Evolutionary conservation across 371 early-diverging fungal species (phyloP).

Genomic region (Mucor plumbeus): DNA sequence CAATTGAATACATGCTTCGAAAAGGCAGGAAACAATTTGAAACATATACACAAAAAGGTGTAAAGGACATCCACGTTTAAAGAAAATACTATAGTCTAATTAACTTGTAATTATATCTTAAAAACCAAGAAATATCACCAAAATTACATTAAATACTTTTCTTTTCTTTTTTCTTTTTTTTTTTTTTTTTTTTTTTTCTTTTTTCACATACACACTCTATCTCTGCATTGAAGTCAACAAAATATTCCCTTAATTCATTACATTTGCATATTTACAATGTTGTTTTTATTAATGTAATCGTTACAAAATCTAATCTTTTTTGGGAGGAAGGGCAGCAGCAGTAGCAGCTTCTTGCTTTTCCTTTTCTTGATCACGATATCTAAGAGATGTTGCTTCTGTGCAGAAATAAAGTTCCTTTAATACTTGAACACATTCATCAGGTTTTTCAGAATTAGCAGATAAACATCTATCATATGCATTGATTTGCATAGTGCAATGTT

Average conservation of each 20-base stretch:
- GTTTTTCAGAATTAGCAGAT: constrained; percentile 64
- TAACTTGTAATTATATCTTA: background rate
- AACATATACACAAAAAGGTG: constrained; percentile 59
- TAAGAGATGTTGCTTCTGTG: constrained; percentile 61
- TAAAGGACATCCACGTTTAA: constrained; percentile 63
- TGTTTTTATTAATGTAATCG: background rate
- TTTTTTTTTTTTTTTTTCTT: no score
- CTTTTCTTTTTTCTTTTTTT: no score
- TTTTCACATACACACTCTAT: no score
- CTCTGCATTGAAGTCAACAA: no score
- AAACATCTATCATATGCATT: constrained; percentile 73
- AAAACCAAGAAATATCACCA: no score
- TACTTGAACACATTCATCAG: constrained; percentile 67
- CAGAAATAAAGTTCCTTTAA: constrained; percentile 66
- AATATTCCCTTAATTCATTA: no score
- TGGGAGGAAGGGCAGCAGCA: background rate
- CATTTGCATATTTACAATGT: no score
- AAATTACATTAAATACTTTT: no score
- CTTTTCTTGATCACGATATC: constrained; percentile 40
- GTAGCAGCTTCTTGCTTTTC: constrained; percentile 12
- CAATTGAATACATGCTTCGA: constrained; percentile 69
- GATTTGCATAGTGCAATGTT: constrained; percentile 72
- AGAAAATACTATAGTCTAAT: background rate
- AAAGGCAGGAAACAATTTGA: constrained; percentile 62
- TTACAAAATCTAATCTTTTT: background rate